Percentiles rank a stretch among this genome's conserved stretches.
Evolutionary conservation across 352 stramenopile genomes (phyloP).

Genomic region (Globisporangium splendens): DNA sequence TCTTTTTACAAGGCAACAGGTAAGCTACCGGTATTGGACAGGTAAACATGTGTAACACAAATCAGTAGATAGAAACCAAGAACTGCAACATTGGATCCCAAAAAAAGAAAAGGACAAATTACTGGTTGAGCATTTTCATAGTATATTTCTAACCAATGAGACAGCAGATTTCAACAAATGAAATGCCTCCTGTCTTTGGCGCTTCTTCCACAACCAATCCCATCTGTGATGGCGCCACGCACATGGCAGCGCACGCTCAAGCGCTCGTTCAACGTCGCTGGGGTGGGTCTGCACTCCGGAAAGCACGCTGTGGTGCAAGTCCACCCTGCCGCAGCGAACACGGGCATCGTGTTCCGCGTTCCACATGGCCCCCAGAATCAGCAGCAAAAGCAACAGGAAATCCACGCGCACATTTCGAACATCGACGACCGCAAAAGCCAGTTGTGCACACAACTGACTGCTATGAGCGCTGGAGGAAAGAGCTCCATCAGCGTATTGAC

Average conservation of each 20-base stretch:
- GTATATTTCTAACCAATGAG: too few relatives aligned
- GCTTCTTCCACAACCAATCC: background rate
- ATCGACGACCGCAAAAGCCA: constrained; percentile 40
- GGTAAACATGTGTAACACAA: too few relatives aligned
- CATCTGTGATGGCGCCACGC: constrained; percentile 1
- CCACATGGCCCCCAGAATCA: background rate
- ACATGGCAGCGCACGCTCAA: constrained; percentile 47
- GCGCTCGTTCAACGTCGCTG: constrained; percentile 42
- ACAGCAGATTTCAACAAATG: too few relatives aligned
- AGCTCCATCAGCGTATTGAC: constrained; percentile 32
- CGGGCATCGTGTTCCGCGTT: constrained; percentile 32
- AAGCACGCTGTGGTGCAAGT: constrained; percentile 28
- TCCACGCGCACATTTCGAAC: constrained; percentile 29
- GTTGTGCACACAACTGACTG: constrained; percentile 54
- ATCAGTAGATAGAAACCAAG: background rate
- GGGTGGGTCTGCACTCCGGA: constrained; percentile 62
- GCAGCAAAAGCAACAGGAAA: constrained; percentile 3
- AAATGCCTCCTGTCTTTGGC: too few relatives aligned
- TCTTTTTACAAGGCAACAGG: too few relatives aligned
- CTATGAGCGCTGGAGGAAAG: background rate
- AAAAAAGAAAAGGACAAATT: too few relatives aligned
- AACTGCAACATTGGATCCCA: too few relatives aligned
- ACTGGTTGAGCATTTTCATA: too few relatives aligned
- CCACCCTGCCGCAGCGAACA: constrained; percentile 22
- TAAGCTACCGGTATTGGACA: too few relatives aligned